Conservation (phyloP, 2,329 filamentous ascomycete species). For the Alternaria atra region DNA sequence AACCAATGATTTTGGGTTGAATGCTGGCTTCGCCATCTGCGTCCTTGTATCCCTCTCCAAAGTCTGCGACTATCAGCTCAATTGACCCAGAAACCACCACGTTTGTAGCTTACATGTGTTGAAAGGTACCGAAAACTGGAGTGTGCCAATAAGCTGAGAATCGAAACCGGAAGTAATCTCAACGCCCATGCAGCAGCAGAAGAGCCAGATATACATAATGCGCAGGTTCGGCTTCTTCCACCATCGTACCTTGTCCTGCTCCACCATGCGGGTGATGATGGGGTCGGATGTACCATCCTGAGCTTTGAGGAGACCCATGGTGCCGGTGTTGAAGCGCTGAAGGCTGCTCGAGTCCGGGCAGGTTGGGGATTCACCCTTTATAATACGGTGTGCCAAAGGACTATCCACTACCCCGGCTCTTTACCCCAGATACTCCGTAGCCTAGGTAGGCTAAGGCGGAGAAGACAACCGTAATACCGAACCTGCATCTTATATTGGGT, state of each 20-base stretch:
- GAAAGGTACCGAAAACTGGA: slow-evolving; percentile 47
- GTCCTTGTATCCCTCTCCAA: slow-evolving; percentile 39
- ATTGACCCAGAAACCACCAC: too few species aligned
- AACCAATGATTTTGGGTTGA: slow-evolving; percentile 40
- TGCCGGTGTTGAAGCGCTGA: slow-evolving; percentile 24
- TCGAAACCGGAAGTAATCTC: slow-evolving; percentile 52
- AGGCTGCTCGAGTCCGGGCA: slow-evolving; percentile 21
- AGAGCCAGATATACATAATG: slow-evolving; percentile 51
- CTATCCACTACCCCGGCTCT: slow-evolving; percentile 28
- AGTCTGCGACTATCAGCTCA: slow-evolving; percentile 33
- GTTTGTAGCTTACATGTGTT: slow-evolving; percentile 39
- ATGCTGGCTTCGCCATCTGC: slow-evolving; percentile 31
- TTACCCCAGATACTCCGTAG: slow-evolving; percentile 35
- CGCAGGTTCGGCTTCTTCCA: slow-evolving; percentile 54
- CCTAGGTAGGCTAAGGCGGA: slow-evolving; percentile 32
- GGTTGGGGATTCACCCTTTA: slow-evolving; percentile 30
- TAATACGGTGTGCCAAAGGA: slow-evolving; percentile 20
- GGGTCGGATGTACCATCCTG: slow-evolving; percentile 49
- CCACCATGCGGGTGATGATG: slow-evolving; percentile 55
- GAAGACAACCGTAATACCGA: slow-evolving; percentile 38
- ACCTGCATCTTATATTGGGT: slow-evolving; percentile 27
- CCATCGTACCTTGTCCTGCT: slow-evolving; percentile 54
- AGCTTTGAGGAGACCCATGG: slow-evolving; percentile 39
- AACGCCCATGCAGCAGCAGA: slow-evolving; percentile 50
- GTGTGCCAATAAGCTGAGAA: slow-evolving; percentile 50